Evolutionary conservation across 768 basidiomycete genomes (phyloP).

Genomic region (Cystobasidium ongulense): DNA sequence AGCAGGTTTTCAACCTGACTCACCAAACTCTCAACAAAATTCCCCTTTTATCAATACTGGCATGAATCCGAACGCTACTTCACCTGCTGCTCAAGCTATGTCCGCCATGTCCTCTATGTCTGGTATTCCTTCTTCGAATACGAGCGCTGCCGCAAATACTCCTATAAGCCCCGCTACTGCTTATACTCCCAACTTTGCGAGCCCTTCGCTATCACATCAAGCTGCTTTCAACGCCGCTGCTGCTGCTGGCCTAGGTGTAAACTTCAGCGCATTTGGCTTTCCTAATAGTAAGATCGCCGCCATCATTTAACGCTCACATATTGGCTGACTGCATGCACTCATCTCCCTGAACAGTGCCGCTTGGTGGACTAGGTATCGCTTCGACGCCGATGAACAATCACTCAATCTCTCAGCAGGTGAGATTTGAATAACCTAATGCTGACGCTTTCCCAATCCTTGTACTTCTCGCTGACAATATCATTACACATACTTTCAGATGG

Average conservation of each 20-base stretch:
- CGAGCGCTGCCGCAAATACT: background rate
- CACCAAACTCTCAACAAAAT: background rate
- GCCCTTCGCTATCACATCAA: background rate
- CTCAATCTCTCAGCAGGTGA: constrained; percentile 14
- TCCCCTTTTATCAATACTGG: background rate
- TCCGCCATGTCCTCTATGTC: constrained; percentile 4
- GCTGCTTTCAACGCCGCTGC: constrained; percentile 14
- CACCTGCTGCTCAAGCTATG: constrained; percentile 2
- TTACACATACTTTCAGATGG: background rate
- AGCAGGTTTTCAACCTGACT: background rate
- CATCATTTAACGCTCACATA: background rate
- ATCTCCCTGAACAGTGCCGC: background rate
- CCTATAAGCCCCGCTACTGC: background rate
- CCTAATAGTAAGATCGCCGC: background rate
- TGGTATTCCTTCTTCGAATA: background rate
- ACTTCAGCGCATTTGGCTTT: constrained; percentile 13
- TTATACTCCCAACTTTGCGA: background rate
- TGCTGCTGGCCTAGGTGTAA: background rate
- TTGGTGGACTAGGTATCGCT: constrained; percentile 2
- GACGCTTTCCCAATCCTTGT: background rate
- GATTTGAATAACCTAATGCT: background rate
- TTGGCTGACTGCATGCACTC: background rate
- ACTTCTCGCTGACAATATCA: background rate
- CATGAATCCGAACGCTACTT: background rate
- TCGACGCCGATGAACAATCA: constrained; percentile 11